These are phyloP conservation scores for Suillus bovinus DNA, from an alignment of 768 basidiomycete genomes.

Conservation along the genomic window DNA sequence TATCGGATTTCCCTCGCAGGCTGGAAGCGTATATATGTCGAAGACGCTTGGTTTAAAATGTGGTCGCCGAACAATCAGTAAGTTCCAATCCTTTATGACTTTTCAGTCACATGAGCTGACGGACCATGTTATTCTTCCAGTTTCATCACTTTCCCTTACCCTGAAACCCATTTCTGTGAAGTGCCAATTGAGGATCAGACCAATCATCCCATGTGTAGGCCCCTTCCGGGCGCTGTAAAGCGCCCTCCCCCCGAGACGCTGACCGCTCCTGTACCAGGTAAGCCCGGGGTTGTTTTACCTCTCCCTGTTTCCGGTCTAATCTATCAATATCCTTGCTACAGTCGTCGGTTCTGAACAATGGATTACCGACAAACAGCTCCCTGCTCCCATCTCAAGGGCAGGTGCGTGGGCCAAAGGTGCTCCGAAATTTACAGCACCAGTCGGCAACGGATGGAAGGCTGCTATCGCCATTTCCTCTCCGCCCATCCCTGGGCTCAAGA, in stretches of 20 bases:
- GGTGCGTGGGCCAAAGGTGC: constrained; percentile 23
- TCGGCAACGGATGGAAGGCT: constrained; percentile 23
- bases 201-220: constrained; percentile 40
- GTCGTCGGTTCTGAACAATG: constrained; percentile 32
- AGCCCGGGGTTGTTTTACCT: constrained; percentile 5
- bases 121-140: constrained; percentile 16
- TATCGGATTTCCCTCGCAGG: constrained; percentile 28
- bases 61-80: constrained; percentile 30
- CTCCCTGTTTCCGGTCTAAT: constrained; percentile 6
- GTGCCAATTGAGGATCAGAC: constrained; percentile 42
- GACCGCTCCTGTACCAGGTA: constrained; percentile 33
- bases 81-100: constrained; percentile 11
- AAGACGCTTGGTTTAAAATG: constrained; percentile 43
- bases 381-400: constrained; percentile 5
- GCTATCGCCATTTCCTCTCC: constrained; percentile 10
- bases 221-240: constrained; percentile 38
- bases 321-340: constrained; percentile 14
- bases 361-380: constrained; percentile 20
- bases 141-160: constrained; percentile 41
- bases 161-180: constrained; percentile 37
- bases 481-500: constrained; percentile 6
- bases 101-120: constrained; percentile 2
- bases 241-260: constrained; percentile 24
- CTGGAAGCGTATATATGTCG: constrained; percentile 47
- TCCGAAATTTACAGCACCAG: constrained; percentile 21